Evolutionary conservation across 192 early-diverging fungal genomes (phyloP).

Genomic region (Mortierella hygrophila): DNA sequence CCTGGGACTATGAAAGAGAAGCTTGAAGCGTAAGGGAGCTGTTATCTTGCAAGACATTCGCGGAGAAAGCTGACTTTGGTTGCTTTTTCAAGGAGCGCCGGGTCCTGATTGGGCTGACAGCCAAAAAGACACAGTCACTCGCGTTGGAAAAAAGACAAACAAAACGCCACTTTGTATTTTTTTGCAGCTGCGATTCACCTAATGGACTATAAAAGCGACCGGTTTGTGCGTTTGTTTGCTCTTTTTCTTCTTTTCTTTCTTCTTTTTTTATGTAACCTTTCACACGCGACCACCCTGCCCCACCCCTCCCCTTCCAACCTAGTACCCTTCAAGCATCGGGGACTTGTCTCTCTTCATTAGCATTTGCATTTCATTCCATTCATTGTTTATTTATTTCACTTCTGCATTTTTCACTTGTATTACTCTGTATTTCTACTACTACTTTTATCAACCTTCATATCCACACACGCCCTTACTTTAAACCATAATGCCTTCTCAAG

Average conservation of each 20-base stretch:
- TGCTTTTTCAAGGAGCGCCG: neutral
- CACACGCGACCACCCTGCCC: conserved; percentile 34
- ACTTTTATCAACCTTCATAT: neutral
- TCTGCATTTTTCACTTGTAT: conserved; percentile 9
- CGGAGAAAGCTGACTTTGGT: conserved; percentile 2
- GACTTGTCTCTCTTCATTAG: neutral
- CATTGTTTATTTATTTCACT: neutral
- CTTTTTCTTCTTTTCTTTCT: conserved; percentile 16
- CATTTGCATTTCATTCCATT: conserved; percentile 7
- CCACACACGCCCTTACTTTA: neutral
- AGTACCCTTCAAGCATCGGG: neutral
- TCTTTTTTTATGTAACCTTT: conserved; percentile 24
- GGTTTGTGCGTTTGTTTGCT: conserved; percentile 13
- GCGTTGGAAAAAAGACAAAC: conserved; percentile 8
- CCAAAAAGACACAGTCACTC: neutral
- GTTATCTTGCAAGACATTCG: neutral
- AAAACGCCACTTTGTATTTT: conserved; percentile 23
- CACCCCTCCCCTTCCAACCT: neutral
- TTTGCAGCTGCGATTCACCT: neutral
- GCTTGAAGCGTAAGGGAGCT: neutral
- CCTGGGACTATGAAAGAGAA: neutral
- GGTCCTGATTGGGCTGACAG: neutral
- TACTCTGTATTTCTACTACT: conserved; percentile 27
- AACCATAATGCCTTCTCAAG: conserved; percentile 38
- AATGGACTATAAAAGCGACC: conserved; percentile 14